phyloP scores from a whole-genome alignment of 768 basidiomycete species.

The Suillus paluster region DNA sequence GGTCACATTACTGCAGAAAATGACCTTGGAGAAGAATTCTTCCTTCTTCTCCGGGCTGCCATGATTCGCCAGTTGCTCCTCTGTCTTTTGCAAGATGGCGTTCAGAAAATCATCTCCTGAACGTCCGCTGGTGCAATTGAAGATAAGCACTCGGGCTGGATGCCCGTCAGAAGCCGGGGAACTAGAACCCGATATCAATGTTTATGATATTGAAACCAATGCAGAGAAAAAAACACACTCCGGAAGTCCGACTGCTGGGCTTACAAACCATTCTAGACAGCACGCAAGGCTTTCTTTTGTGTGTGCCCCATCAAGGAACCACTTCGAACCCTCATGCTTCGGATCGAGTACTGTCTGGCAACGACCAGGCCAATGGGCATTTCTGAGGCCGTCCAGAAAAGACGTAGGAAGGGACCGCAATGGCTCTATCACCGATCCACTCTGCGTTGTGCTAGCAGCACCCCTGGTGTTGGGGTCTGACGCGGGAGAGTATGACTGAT shows the following conservation, averaged over 20 bases:
- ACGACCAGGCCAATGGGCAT: constrained; percentile 90
- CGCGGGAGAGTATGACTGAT: constrained; percentile 12
- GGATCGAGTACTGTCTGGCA: constrained; percentile 86
- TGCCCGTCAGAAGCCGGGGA: constrained; percentile 20
- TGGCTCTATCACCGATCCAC: constrained; percentile 10
- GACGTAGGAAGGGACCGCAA: constrained; percentile 46
- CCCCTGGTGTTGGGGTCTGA: not conserved
- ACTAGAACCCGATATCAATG: constrained; percentile 11
- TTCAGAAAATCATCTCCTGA: constrained; percentile 75
- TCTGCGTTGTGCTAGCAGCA: not conserved
- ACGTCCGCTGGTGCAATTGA: constrained; percentile 94
- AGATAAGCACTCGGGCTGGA: constrained; percentile 69
- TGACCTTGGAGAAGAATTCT: constrained; percentile 78
- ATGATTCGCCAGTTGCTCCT: constrained; percentile 48
- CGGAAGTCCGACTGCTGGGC: constrained; percentile 55
- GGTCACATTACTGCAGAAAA: constrained; percentile 97
- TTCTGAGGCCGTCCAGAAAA: constrained; percentile 65
- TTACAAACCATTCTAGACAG: constrained; percentile 89
- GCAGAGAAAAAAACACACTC: constrained; percentile 22
- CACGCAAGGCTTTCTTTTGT: constrained; percentile 88
- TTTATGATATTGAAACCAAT: constrained; percentile 3
- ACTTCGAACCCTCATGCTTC: constrained; percentile 53
- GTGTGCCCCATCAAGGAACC: constrained; percentile 97
- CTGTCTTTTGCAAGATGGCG: constrained; percentile 57
- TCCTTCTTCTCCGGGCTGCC: constrained; percentile 41